phyloP scores from a whole-genome alignment of 108 stramenopile genomes.

The Cyclotella atomus region DNA sequence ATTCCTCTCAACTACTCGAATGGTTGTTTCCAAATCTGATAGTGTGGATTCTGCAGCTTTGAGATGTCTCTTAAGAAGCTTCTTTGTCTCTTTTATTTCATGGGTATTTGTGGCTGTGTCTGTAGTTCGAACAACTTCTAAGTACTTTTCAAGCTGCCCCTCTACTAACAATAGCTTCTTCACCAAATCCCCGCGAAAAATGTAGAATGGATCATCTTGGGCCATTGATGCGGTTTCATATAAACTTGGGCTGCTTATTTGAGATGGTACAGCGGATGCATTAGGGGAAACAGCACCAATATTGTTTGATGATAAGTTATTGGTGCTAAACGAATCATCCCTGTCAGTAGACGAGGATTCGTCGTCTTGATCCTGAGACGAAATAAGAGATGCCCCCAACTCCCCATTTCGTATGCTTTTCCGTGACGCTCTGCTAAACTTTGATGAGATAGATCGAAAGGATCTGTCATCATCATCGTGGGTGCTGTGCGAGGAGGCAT shows the following conservation, averaged over 20 bases:
- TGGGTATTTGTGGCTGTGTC: constrained; percentile 79
- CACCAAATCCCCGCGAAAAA: constrained; percentile 77
- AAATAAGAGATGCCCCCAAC: not conserved
- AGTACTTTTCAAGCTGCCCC: constrained; percentile 58
- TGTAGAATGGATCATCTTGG: constrained; percentile 77
- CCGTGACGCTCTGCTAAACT: constrained; percentile 26
- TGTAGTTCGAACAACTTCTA: constrained; percentile 66
- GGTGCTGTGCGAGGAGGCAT: not conserved
- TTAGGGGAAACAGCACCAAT: not conserved
- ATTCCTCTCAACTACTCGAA: constrained; percentile 68
- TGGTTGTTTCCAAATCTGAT: constrained; percentile 70
- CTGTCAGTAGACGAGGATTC: constrained; percentile 3
- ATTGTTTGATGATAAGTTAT: not conserved
- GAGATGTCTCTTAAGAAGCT: constrained; percentile 74
- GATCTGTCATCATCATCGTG: not conserved
- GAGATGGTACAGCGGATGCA: not conserved
- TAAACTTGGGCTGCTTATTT: constrained; percentile 8
- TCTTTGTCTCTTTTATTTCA: constrained; percentile 73
- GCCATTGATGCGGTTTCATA: constrained; percentile 9
- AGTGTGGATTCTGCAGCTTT: constrained; percentile 79
- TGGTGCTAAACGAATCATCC: not conserved
- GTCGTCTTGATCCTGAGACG: not conserved
- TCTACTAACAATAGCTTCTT: constrained; percentile 66
- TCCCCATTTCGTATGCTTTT: constrained; percentile 9
- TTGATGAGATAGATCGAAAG: constrained; percentile 26